A percentile compares a stretch with the other conserved stretches of the same genome.
These are phyloP conservation scores for Quercus agrifolia DNA, from an alignment of 306 rosid species.

Conservation along the genomic window DNA sequence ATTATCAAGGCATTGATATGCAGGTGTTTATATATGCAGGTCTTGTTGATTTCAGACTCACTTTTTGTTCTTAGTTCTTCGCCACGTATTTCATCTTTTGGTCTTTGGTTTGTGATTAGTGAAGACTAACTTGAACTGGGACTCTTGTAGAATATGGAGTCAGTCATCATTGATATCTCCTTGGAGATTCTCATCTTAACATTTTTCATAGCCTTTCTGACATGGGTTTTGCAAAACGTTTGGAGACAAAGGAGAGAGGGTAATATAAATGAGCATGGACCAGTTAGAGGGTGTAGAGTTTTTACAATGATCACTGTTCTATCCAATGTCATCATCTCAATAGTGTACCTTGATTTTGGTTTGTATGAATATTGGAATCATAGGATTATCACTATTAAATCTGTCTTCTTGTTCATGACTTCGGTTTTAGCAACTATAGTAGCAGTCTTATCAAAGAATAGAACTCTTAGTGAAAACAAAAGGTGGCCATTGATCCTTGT, in stretches of 20 bases:
- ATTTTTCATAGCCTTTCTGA: conserved; percentile 44
- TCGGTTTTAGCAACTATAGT: conserved; percentile 40
- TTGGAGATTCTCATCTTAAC: conserved; percentile 39
- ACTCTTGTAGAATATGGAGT: background rate
- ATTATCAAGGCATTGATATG: background rate
- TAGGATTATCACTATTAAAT: conserved; percentile 18
- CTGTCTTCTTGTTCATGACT: conserved; percentile 37
- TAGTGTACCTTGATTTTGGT: conserved; percentile 38
- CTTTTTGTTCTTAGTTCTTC: background rate
- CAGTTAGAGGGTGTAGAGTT: conserved; percentile 1
- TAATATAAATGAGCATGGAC: conserved; percentile 5
- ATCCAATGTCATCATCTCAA: conserved; percentile 33
- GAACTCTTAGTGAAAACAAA: too few species aligned
- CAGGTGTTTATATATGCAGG: background rate
- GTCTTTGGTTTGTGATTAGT: background rate
- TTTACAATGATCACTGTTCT: conserved; percentile 31
- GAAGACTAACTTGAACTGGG: background rate
- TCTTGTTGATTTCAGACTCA: background rate
- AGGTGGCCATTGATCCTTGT: too few species aligned
- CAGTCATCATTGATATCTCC: conserved; percentile 25
- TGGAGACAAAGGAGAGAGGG: conserved; percentile 27
- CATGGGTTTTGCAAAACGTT: conserved; percentile 52
- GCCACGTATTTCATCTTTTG: background rate
- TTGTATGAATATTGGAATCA: conserved; percentile 27
- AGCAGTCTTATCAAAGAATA: too few species aligned